Conservation (phyloP, 371 early-diverging fungal species). For the Saksenaea oblongispora region DNA sequence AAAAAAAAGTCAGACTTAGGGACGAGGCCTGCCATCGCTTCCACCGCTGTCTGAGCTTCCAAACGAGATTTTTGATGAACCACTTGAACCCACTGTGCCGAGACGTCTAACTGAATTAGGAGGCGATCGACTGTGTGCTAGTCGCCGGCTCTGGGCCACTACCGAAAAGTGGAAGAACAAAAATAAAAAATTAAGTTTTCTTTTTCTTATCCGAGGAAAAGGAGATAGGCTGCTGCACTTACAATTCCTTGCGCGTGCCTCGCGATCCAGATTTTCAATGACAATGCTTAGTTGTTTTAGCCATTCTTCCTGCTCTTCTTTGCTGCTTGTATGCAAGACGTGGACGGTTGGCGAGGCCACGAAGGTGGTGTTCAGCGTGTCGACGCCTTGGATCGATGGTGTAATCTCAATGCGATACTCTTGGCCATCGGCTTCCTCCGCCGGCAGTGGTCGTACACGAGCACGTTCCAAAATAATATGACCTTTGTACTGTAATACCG, state of each 20-base stretch:
- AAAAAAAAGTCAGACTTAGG: neutral
- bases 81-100: conserved; percentile 1
- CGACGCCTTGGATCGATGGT: conserved; percentile 40
- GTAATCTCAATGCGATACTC: conserved; percentile 35
- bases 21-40: conserved; percentile 1
- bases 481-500: conserved; percentile 41
- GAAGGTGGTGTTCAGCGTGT: conserved; percentile 39
- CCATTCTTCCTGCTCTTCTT: conserved; percentile 35
- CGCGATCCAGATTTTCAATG: conserved; percentile 32
- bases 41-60: neutral
- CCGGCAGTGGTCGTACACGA: conserved; percentile 24
- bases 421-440: conserved; percentile 32
- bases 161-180: no score
- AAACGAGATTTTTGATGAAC: neutral
- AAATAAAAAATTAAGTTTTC: neutral
- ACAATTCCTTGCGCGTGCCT: conserved; percentile 22
- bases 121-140: conserved; percentile 12
- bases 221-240: neutral
- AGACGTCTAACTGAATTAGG: conserved; percentile 1
- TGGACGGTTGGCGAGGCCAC: conserved; percentile 33
- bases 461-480: conserved; percentile 33
- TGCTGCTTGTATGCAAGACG: conserved; percentile 20
- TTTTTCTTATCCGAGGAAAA: neutral
- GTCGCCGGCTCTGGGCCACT: conserved; percentile 14
- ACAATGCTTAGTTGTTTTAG: conserved; percentile 25